A percentile compares a stretch with the other conserved stretches of the same genome.
Evolutionary conservation across 108 stramenopile genomes (phyloP).

Genomic region (Nitzschia inconspicua): DNA sequence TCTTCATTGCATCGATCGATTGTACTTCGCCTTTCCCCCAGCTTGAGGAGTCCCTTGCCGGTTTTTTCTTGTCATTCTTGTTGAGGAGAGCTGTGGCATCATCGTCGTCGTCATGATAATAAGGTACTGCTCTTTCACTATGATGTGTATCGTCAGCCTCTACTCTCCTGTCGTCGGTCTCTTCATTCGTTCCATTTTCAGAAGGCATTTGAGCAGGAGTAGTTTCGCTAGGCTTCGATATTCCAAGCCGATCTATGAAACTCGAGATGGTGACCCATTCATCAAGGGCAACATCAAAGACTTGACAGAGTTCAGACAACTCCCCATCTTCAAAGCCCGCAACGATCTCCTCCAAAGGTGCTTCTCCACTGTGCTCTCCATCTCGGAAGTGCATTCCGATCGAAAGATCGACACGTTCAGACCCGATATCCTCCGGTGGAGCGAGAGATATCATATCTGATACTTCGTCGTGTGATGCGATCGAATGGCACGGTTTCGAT

Average conservation of each 20-base stretch:
- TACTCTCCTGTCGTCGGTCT: no score
- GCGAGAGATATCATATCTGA: not conserved
- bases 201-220: not conserved
- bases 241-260: conserved; percentile 28
- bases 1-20: not conserved
- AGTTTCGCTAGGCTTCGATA: no score
- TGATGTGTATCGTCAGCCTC: no score
- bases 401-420: not conserved
- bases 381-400: conserved; percentile 47
- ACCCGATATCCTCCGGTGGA: not conserved
- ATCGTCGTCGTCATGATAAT: conserved; percentile 3
- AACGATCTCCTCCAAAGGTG: conserved; percentile 60
- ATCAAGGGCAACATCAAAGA: conserved; percentile 43
- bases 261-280: conserved; percentile 48
- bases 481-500: not conserved
- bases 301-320: conserved; percentile 48
- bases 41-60: conserved; percentile 51
- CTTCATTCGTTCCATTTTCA: conserved; percentile 1
- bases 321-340: conserved; percentile 75
- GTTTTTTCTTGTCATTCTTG: conserved; percentile 72
- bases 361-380: conserved; percentile 70
- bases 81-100: conserved; percentile 15
- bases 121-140: conserved; percentile 7
- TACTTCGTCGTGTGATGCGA: no score
- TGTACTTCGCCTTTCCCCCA: conserved; percentile 62